phyloP scores from a whole-genome alignment of 2,329 filamentous ascomycete genomes.

The Aspergillus unguis region DNA sequence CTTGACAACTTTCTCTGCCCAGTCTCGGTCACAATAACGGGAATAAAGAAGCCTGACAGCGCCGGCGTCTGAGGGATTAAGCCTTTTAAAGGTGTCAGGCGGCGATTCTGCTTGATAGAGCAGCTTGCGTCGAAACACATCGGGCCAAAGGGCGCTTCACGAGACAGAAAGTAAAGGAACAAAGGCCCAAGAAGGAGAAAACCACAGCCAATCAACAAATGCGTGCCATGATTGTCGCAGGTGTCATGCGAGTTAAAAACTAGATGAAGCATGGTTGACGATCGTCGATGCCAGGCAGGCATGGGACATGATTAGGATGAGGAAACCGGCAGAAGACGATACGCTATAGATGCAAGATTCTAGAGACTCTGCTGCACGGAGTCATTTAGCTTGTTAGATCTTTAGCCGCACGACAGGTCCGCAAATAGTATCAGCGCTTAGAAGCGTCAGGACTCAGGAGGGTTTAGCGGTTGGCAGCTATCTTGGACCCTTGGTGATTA shows the following conservation, averaged over 20 bases:
- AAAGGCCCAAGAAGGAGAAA: slow-evolving; percentile 3
- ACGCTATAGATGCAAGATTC: slow-evolving; percentile 5
- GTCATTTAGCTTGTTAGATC: slow-evolving; percentile 5
- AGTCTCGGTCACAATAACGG: neutral
- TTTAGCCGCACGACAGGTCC: slow-evolving; percentile 10
- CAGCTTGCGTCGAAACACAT: slow-evolving; percentile 9
- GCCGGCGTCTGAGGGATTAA: neutral
- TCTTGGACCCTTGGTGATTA: slow-evolving; percentile 1
- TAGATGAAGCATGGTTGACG: slow-evolving; percentile 9
- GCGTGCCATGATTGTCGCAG: neutral
- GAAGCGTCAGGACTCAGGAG: neutral
- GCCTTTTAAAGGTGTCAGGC: slow-evolving; percentile 10
- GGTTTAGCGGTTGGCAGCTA: slow-evolving; percentile 1
- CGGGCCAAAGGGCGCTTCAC: slow-evolving; percentile 14
- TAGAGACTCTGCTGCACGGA: neutral
- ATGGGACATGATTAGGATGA: slow-evolving; percentile 4
- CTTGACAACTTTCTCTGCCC: slow-evolving; percentile 2
- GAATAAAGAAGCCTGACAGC: slow-evolving; percentile 3
- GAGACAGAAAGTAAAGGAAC: slow-evolving; percentile 3
- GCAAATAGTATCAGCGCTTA: slow-evolving; percentile 24
- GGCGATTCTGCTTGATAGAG: slow-evolving; percentile 4
- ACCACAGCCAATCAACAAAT: slow-evolving; percentile 18
- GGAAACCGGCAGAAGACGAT: slow-evolving; percentile 7
- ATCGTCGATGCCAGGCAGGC: slow-evolving; percentile 3
- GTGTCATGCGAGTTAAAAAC: slow-evolving; percentile 1